phyloP scores from a whole-genome alignment of 2,329 filamentous ascomycete species.

The Cryphonectria carpinicola region DNA sequence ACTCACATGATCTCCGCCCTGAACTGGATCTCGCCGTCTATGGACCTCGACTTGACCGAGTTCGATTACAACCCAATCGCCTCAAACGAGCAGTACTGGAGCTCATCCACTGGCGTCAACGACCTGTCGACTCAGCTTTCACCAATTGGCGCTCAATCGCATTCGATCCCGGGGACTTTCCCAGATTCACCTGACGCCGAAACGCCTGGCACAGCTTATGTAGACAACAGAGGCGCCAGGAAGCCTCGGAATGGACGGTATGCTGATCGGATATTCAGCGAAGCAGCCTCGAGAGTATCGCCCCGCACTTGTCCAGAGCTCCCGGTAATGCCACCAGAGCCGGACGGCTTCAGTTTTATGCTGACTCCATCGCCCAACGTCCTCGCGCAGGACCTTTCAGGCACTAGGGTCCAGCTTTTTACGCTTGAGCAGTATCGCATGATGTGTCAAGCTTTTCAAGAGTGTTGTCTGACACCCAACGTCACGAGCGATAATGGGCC shows the following conservation, averaged over 20 bases:
- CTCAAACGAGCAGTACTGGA: conserved; percentile 21
- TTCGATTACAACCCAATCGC: conserved; percentile 20
- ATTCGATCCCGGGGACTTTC: not conserved
- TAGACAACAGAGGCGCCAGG: conserved; percentile 23
- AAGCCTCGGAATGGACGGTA: conserved; percentile 22
- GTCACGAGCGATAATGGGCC: not conserved
- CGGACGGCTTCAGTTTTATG: conserved; percentile 4
- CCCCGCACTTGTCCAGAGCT: not conserved
- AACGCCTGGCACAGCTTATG: conserved; percentile 14
- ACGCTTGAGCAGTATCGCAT: conserved; percentile 16
- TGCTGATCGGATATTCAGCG: conserved; percentile 17
- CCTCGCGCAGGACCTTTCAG: not conserved
- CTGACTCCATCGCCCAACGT: not conserved
- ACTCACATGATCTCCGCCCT: conserved; percentile 23
- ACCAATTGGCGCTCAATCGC: not conserved
- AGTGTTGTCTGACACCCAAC: conserved; percentile 13
- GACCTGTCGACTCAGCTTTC: not conserved
- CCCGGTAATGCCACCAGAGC: conserved; percentile 1
- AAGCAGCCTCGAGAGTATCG: not conserved
- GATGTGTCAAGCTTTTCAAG: conserved; percentile 21
- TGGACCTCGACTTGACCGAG: conserved; percentile 20
- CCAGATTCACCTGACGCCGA: conserved; percentile 7
- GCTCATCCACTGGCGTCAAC: conserved; percentile 8
- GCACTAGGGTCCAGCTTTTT: not conserved
- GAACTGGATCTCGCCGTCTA: conserved; percentile 25